Percentiles rank a stretch among this genome's conserved stretches.
Conservation (phyloP, 1,284 basidiomycete genomes). For the Athelia sp. region DNA sequence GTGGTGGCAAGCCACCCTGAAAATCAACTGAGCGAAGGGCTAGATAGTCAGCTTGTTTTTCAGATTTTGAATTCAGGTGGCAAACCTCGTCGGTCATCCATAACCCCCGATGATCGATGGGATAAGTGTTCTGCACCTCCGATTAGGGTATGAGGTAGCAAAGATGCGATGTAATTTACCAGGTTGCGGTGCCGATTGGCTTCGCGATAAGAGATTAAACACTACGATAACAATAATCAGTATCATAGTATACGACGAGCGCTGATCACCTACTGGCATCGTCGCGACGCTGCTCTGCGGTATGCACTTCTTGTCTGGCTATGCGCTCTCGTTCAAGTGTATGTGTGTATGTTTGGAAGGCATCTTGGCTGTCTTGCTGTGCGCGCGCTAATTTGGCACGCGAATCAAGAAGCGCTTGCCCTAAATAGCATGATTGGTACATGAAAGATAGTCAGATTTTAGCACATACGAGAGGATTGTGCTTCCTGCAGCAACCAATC, state of each 20-base stretch:
- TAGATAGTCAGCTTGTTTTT: not conserved
- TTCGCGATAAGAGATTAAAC: conserved; percentile 39
- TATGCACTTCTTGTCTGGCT: conserved; percentile 55
- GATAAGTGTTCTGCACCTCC: conserved; percentile 14
- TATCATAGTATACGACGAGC: no score
- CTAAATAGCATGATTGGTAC: conserved; percentile 20
- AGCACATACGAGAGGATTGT: conserved; percentile 9
- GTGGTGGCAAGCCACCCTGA: not conserved
- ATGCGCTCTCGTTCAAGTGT: conserved; percentile 63
- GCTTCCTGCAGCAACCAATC: conserved; percentile 37
- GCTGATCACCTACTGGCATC: conserved; percentile 49
- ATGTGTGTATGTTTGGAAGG: conserved; percentile 62
- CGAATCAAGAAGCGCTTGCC: conserved; percentile 33
- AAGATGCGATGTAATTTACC: conserved; percentile 9
- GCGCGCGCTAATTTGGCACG: conserved; percentile 42
- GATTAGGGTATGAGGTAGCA: not conserved
- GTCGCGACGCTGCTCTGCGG: conserved; percentile 66
- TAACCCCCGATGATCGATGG: not conserved
- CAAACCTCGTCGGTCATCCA: not conserved
- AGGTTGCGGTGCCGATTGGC: conserved; percentile 28
- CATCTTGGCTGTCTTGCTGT: conserved; percentile 67
- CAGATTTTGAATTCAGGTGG: not conserved
- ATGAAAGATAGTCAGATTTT: not conserved
- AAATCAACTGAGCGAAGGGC: not conserved
- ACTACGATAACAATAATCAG: not conserved